Evolutionary conservation across 306 rosid genomes (phyloP).

Genomic region (Vigna hirtella): DNA sequence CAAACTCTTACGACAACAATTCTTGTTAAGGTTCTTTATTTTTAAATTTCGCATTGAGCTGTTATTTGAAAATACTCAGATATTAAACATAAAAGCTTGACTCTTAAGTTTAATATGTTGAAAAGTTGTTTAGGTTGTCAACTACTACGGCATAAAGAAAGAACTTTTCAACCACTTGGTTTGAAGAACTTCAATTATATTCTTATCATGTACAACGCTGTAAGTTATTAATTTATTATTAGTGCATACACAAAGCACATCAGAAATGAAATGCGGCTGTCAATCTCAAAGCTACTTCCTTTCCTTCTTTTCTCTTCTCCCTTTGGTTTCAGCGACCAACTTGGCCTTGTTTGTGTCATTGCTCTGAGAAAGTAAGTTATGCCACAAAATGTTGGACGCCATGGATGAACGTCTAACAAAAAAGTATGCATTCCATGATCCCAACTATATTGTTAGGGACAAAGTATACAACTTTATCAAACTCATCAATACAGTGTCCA

Average conservation of each 20-base stretch:
- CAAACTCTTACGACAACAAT: background rate
- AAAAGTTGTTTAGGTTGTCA: background rate
- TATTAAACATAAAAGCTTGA: background rate
- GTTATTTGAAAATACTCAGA: background rate
- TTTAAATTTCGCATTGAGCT: background rate
- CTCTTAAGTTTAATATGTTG: background rate
- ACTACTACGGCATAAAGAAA: background rate
- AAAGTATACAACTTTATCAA: background rate
- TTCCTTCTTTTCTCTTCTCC: background rate
- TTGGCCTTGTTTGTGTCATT: background rate
- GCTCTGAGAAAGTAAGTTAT: background rate
- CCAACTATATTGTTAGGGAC: background rate
- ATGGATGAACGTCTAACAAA: too few relatives aligned
- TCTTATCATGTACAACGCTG: background rate
- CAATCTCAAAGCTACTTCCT: background rate
- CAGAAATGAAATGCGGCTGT: background rate
- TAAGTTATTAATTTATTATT: background rate
- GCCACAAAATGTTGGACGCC: background rate
- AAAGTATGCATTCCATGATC: background rate
- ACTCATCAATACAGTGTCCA: slow-evolving; percentile 26
- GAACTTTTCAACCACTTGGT: background rate
- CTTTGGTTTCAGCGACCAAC: background rate
- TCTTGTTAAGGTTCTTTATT: background rate
- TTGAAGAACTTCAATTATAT: background rate
- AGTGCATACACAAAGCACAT: background rate